These are phyloP conservation scores for Globisporangium rhizosaccharum DNA, from an alignment of 352 stramenopile genomes.

Conservation along the genomic window DNA sequence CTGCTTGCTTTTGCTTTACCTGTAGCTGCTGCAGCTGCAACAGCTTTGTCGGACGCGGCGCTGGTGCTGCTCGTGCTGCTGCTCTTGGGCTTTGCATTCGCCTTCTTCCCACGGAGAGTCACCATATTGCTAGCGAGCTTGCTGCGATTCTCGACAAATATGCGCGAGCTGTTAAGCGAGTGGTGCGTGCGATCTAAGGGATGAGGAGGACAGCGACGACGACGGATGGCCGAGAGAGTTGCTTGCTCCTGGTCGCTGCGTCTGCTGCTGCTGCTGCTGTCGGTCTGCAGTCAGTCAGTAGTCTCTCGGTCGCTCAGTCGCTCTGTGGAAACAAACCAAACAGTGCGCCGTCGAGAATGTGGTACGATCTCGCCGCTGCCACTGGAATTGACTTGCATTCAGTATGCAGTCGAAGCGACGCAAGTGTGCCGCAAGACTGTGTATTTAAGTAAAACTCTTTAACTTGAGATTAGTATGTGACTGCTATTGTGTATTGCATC, in stretches of 20 bases:
- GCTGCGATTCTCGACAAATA: neutral
- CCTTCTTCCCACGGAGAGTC: slow-evolving; percentile 67
- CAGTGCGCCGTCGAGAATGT: neutral
- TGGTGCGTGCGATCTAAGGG: neutral
- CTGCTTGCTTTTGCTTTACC: slow-evolving; percentile 17
- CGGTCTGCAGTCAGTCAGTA: neutral
- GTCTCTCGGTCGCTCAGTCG: neutral
- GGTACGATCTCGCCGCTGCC: too few relatives aligned
- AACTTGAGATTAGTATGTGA: too few relatives aligned
- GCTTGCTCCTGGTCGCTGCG: neutral
- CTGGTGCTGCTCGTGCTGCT: slow-evolving; percentile 42
- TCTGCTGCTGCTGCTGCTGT: neutral
- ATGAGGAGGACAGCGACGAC: too few relatives aligned
- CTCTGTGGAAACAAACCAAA: neutral
- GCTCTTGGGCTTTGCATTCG: slow-evolving; percentile 53
- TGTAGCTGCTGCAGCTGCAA: slow-evolving; percentile 12
- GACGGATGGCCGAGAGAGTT: neutral
- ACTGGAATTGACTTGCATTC: neutral
- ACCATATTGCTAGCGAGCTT: slow-evolving; percentile 33
- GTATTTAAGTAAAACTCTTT: too few relatives aligned
- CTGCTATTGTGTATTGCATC: too few relatives aligned
- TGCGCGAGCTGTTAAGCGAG: neutral
- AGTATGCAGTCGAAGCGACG: neutral
- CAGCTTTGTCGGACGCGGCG: slow-evolving; percentile 22
- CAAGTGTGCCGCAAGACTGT: neutral